Evolutionary conservation across 176 grass and related monocot species (phyloP), one percentile per base, ranked within the genome.

Genomic region (Lolium rigidum): DNA sequence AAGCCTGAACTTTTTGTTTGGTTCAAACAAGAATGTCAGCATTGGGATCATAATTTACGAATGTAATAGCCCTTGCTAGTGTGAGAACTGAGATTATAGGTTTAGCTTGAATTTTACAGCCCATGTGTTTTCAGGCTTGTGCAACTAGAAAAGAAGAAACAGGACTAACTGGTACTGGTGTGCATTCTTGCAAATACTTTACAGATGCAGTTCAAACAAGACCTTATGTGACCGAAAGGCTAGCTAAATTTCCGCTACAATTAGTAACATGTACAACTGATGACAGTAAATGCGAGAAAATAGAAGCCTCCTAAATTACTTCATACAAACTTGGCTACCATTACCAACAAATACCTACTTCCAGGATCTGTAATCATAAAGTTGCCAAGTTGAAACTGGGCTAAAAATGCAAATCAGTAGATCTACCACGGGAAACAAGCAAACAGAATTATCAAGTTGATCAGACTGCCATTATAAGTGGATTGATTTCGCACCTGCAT

Each of bases 401-500:
- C 70, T 81, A 51, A 60, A 75, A 57, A 66, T 16, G 1, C 10
- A 6, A 6, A 77, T 76, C 52, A 69, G 9, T 76, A 62, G 49
- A 50, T 63, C 79, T 70, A 70, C 15, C 15, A 35, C 9, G 43
- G 10, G 75, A 57, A 21, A 58, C 15, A 68, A 71, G 20, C 12
- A 80, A 25, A 78, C 77, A 72, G 3, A 55, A 60, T 44, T 26
- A 85, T 69, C 59, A 44, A 70, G 67, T 75, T 61, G 5, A 49
- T 5, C 48, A 58, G 17, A 38, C 20, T 67, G 67, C 49, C 54
- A 26, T 49, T 1, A 26, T n/a, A 74, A 85, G 46, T 41, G 0
- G 0, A 80, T 49, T 67, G 43, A 52, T 86, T 49, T 16, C 52
- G 25, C 55, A 96, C 97, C 92, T 99, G 97, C 97, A 99, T 99